Percentiles rank a stretch among this genome's conserved stretches.
These are phyloP conservation scores for Cercospora nicotianae DNA, from an alignment of 2,329 filamentous ascomycete species.

Conservation along the genomic window DNA sequence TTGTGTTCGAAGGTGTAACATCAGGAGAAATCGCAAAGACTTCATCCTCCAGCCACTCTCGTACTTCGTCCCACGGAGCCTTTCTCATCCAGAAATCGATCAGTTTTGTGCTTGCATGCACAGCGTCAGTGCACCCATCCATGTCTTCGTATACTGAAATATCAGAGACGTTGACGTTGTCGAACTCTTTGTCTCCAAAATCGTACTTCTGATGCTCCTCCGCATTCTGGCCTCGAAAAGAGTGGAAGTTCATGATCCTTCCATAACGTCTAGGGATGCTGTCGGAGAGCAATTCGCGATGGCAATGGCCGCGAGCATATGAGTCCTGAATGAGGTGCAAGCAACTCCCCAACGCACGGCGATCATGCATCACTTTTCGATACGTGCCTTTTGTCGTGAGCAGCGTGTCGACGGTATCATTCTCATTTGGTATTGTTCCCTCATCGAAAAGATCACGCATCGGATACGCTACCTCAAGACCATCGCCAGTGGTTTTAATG, in stretches of 20 bases:
- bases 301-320: constrained; percentile 12
- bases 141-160: constrained; percentile 6
- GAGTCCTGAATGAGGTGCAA: constrained; percentile 16
- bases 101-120: constrained; percentile 9
- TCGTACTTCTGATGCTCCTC: constrained; percentile 16
- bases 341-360: constrained; percentile 9
- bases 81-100: constrained; percentile 13
- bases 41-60: constrained; percentile 4
- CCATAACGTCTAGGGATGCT: constrained; percentile 8
- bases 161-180: constrained; percentile 12
- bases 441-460: constrained; percentile 8
- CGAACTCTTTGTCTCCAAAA: constrained; percentile 2
- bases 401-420: constrained; percentile 3
- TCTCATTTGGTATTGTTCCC: constrained; percentile 1
- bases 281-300: not conserved
- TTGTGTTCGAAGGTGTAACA: constrained; percentile 2
- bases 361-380: constrained; percentile 10
- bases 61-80: constrained; percentile 9
- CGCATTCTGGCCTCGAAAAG: constrained; percentile 13
- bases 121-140: constrained; percentile 15
- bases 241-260: constrained; percentile 11
- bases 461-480: not conserved
- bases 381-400: constrained; percentile 9
- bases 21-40: constrained; percentile 8
- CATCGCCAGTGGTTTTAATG: not conserved